A percentile compares a stretch with the other conserved stretches of the same genome.
These are phyloP conservation scores for Penicillium odoratum DNA, from an alignment of 495 filamentous ascomycete species.

Conservation along the genomic window DNA sequence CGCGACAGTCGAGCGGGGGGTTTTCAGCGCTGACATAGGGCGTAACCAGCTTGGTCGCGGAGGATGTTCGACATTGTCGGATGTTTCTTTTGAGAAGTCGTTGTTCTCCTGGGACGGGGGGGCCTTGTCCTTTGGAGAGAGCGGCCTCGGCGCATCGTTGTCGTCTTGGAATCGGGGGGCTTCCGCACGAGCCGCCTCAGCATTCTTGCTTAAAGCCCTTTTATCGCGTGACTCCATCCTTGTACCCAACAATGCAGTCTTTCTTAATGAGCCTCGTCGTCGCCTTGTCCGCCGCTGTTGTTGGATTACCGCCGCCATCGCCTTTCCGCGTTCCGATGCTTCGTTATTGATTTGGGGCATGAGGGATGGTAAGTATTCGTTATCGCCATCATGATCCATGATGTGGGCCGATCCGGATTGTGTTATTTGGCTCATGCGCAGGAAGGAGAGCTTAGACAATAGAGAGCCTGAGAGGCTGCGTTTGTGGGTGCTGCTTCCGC, in stretches of 20 bases:
- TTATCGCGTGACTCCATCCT: constrained; percentile 53
- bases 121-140: constrained; percentile 20
- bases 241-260: constrained; percentile 74
- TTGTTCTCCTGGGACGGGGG: background rate
- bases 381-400: constrained; percentile 42
- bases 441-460: constrained; percentile 53
- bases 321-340: constrained; percentile 38
- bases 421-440: constrained; percentile 51
- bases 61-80: constrained; percentile 16
- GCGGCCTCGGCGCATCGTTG: constrained; percentile 1
- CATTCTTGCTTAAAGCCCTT: constrained; percentile 32
- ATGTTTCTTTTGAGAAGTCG: background rate
- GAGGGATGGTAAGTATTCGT: constrained; percentile 31
- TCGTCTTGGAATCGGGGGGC: background rate
- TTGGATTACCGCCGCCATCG: constrained; percentile 56
- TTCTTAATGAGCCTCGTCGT: constrained; percentile 75
- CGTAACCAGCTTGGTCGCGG: constrained; percentile 29
- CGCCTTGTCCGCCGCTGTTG: constrained; percentile 70
- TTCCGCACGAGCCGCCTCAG: constrained; percentile 44
- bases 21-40: constrained; percentile 25
- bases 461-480: constrained; percentile 65
- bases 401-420: constrained; percentile 38
- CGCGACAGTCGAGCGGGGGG: constrained; percentile 20
- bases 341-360: constrained; percentile 21
- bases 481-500: constrained; percentile 55